Evolutionary conservation across 2,329 filamentous ascomycete genomes (phyloP).

Genomic region (Graphiopsis chlorocephala): DNA sequence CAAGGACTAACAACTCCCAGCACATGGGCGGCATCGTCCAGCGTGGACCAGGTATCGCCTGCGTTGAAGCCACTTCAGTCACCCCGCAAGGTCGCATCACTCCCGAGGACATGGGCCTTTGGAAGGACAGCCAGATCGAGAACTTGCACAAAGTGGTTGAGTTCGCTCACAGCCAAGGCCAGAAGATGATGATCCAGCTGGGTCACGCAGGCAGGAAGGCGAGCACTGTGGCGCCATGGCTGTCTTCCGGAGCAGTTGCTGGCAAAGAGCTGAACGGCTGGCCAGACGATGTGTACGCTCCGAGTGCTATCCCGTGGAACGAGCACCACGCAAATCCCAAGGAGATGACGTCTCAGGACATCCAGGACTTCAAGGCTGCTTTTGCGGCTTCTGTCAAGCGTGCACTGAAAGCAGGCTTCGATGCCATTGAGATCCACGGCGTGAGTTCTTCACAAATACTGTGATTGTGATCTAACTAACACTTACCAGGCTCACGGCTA

Average conservation of each 20-base stretch:
- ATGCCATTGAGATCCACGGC: slow-evolving; percentile 76
- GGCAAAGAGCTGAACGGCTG: slow-evolving; percentile 50
- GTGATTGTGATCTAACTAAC: background rate
- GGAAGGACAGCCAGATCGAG: slow-evolving; percentile 78
- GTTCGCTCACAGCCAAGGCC: slow-evolving; percentile 74
- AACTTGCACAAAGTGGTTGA: slow-evolving; percentile 69
- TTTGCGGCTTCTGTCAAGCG: slow-evolving; percentile 62
- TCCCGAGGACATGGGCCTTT: slow-evolving; percentile 74
- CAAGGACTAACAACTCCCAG: background rate
- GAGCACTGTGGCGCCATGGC: slow-evolving; percentile 61
- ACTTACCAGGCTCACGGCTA: slow-evolving; percentile 72
- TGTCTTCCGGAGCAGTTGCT: slow-evolving; percentile 56
- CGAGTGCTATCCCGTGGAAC: slow-evolving; percentile 61
- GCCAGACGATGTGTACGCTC: slow-evolving; percentile 52
- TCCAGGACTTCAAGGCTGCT: slow-evolving; percentile 60
- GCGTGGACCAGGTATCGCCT: slow-evolving; percentile 69
- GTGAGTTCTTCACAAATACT: slow-evolving; percentile 32
- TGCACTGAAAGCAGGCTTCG: slow-evolving; percentile 60
- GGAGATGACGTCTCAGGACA: slow-evolving; percentile 67
- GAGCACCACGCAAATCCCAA: slow-evolving; percentile 61
- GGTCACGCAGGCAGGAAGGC: slow-evolving; percentile 72
- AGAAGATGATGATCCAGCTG: slow-evolving; percentile 76
- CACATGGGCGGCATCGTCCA: slow-evolving; percentile 63
- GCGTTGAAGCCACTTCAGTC: slow-evolving; percentile 77
- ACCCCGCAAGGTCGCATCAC: slow-evolving; percentile 76